Evolutionary conservation across 176 grass and related monocot species (phyloP).

Genomic region (Oryza meridionalis): DNA sequence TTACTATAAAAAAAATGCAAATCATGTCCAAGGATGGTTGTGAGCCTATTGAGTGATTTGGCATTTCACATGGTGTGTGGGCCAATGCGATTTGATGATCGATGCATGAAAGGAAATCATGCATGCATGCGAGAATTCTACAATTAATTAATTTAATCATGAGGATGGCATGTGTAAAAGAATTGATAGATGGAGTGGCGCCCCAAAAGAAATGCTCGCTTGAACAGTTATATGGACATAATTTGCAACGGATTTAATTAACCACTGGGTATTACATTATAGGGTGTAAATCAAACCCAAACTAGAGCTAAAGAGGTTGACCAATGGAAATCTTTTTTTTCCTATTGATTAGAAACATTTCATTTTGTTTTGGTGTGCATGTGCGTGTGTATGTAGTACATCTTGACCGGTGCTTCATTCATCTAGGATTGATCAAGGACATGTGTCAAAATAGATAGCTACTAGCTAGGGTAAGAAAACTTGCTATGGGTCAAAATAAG

Average conservation of each 20-base stretch:
- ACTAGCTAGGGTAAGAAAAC: not conserved
- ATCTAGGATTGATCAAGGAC: not conserved
- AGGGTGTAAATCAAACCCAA: no score
- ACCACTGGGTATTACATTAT: no score
- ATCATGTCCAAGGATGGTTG: not conserved
- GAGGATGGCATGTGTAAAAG: not conserved
- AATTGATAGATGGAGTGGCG: not conserved
- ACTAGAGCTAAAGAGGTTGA: no score
- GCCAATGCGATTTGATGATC: not conserved
- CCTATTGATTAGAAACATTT: not conserved
- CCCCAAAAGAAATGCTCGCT: not conserved
- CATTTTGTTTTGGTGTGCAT: not conserved
- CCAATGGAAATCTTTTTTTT: no score
- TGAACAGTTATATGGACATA: no score
- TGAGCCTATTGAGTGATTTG: no score
- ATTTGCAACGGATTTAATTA: no score
- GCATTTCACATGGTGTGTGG: not conserved
- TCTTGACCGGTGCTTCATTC: not conserved
- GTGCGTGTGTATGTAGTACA: not conserved
- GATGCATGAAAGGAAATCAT: not conserved
- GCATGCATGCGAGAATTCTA: not conserved
- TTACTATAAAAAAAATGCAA: not conserved
- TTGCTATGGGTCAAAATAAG: not conserved
- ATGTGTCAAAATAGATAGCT: not conserved
- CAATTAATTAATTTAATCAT: not conserved